Base-by-base conservation (phyloP, 371 early-diverging fungal genomes). In the Cladochytrium tenue region DNA sequence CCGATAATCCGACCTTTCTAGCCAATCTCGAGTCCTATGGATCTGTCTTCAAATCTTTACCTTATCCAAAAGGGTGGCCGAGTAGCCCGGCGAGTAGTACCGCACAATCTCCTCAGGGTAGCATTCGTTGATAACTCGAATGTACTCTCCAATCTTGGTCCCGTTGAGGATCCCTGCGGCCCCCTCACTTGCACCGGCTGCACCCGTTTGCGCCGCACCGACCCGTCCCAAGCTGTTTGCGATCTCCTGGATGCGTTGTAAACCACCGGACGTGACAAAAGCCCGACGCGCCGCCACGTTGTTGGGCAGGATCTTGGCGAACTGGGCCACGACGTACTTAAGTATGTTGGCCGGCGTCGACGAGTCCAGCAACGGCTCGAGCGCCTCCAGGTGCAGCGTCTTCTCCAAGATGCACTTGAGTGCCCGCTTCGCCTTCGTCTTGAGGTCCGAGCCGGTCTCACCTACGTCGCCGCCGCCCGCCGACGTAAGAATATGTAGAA, bases 41-140 rank as follows among this genome's bases (percentile, higher is more conserved):
- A n/a, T n/a, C n/a, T n/a, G n/a, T n/a, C n/a, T n/a, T n/a, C n/a
- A n/a, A n/a, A n/a, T 75, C 58, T 55, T 7, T 58, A 83, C 75
- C 79, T 82, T 83, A 13, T 78, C 80, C 62, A 85, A 63, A 20
- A 85, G 67, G 2, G 78, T 76, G 0, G 79, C 69, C 27, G 80
- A 76, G 67, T 85, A 85, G 23, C 82, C 83, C 0, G 85, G 85
- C 5, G 82, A 81, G 52, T 82, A 85, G 67, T 85, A 85, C 32
- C 81, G 57, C 31, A 85, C 82, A 59, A 85, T 85, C 56, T 85
- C 85, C 72, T 85, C 85, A 1, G 85, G 85, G 57, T 81, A 85
- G 59, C 82, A 83, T 62, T 77, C 81, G 62, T 85, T 83, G 58
- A 85, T 83, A 3, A 69, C 73, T 20, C 82, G 53, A 34, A 85